Conservation (phyloP, 2,329 filamentous ascomycete genomes). For the Myotisia sp. region DNA sequence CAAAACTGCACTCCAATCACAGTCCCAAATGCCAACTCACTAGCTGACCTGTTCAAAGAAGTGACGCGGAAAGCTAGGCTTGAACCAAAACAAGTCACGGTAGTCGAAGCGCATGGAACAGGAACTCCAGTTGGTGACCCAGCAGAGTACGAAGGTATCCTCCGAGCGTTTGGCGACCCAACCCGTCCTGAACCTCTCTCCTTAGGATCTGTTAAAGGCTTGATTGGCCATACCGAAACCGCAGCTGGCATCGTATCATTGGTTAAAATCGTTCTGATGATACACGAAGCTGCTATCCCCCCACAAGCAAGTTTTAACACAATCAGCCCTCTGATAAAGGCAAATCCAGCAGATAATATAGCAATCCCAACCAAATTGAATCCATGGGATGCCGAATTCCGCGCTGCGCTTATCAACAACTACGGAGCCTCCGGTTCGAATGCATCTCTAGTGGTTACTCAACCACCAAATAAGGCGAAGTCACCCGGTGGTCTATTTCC, state of each 20-base stretch:
- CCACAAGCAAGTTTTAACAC: constrained; percentile 16
- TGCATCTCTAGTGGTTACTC: constrained; percentile 15
- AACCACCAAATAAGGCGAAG: background rate
- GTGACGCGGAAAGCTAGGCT: constrained; percentile 3
- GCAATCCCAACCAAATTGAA: constrained; percentile 1
- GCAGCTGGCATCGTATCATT: constrained; percentile 21
- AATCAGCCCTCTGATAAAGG: constrained; percentile 11
- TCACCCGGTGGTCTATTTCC: background rate
- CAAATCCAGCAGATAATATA: constrained; percentile 1
- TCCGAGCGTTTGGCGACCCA: constrained; percentile 13
- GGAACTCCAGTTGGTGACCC: constrained; percentile 22
- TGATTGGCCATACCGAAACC: constrained; percentile 23
- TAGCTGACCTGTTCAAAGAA: background rate
- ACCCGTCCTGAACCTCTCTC: constrained; percentile 9
- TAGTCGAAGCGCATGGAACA: constrained; percentile 24
- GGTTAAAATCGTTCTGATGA: constrained; percentile 21
- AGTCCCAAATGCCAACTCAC: constrained; percentile 4
- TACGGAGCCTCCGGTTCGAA: constrained; percentile 19
- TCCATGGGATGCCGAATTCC: constrained; percentile 1
- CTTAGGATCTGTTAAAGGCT: constrained; percentile 22
- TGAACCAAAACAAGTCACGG: constrained; percentile 4
- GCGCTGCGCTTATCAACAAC: constrained; percentile 14
- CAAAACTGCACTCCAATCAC: constrained; percentile 19
- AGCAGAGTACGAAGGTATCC: constrained; percentile 17
- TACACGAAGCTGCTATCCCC: constrained; percentile 17